Base-by-base conservation (phyloP, 805 yeast species). In the Candida xiaguanensis region DNA sequence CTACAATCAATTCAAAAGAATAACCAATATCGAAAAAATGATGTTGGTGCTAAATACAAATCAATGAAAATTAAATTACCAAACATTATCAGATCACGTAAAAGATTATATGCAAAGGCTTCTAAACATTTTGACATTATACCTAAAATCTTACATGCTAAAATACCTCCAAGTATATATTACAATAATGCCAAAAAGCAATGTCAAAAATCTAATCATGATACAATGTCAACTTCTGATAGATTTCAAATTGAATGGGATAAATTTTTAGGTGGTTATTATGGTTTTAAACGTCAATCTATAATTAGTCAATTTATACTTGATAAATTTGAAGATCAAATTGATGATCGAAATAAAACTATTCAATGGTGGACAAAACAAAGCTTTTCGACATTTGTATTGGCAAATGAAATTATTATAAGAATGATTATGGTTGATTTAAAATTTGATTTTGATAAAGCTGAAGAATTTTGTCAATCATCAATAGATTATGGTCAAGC, bases 361-460 rank as follows among this genome's bases (percentile, higher is more conserved):
- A 55, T 82, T 6, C 58, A 63, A 32, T 83, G 79, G 63, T 82
- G 88, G 86, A 76, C 84, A 2, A 48, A 65, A 1, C 67, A 69
- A 16, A 74, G 75, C 38, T 84, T 81, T 51, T 58, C 73, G 2
- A 66, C 74, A 13, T 78, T 76, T 49, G 80, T 82, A 1, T 55
- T 84, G 17, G 79, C 85, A 6, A 80, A 83, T 19, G 90, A 83
- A 48, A 54, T 83, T 5, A 66, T 80, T 3, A 58, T 77, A 5
- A 58, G 78, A 22, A 49, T 80, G 15, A 71, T 76, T 6, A 65
- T 69, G 52, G 68, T 71, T 3, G 82, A 80, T 44, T 67, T 56
- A 40, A 48, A 2, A 35, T 30, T 55, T 3, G 49, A 56, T n/a
- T 46, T 70, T 12, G 70, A 61, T 2, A 58, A 61, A 16, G 83